phyloP scores from a whole-genome alignment of 1,284 basidiomycete species.

The Rugiboletus extremiorientalis region DNA sequence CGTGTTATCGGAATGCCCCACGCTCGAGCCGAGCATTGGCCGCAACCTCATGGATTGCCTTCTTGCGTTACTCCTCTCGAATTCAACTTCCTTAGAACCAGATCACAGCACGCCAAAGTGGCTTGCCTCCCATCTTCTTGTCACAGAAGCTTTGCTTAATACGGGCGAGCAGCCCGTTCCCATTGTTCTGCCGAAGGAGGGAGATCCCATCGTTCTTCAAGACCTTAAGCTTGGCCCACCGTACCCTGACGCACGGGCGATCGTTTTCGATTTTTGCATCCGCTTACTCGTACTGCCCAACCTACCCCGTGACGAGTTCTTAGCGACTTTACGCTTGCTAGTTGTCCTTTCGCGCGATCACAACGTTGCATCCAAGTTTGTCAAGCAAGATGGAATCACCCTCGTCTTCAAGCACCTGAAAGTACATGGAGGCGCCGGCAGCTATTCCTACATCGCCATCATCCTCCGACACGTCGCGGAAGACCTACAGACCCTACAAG shows the following conservation, averaged over 20 bases:
- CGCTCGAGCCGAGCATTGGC: slow-evolving; percentile 50
- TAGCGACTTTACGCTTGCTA: slow-evolving; percentile 78
- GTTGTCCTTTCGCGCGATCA: slow-evolving; percentile 80
- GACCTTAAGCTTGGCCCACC: slow-evolving; percentile 58
- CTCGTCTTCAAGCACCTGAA: slow-evolving; percentile 69
- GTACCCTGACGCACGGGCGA: slow-evolving; percentile 59
- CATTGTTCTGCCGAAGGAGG: slow-evolving; percentile 65
- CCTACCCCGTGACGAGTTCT: slow-evolving; percentile 74
- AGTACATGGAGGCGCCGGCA: slow-evolving; percentile 58
- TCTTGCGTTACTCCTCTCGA: slow-evolving; percentile 62
- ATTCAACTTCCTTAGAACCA: slow-evolving; percentile 48
- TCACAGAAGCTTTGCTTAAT: slow-evolving; percentile 80
- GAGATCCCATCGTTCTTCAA: slow-evolving; percentile 55
- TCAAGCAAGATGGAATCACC: slow-evolving; percentile 61
- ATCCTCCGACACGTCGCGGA: slow-evolving; percentile 92
- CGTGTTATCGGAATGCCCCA: slow-evolving; percentile 73
- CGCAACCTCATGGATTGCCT: slow-evolving; percentile 63
- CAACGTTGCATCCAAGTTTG: slow-evolving; percentile 57
- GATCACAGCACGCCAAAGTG: slow-evolving; percentile 70
- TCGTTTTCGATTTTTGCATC: slow-evolving; percentile 74
- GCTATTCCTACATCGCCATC: slow-evolving; percentile 83
- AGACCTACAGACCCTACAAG: slow-evolving; percentile 63
- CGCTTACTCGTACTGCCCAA: slow-evolving; percentile 61
- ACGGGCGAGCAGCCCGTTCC: slow-evolving; percentile 69
- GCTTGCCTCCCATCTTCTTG: slow-evolving; percentile 80